Base-by-base conservation (phyloP, 495 filamentous ascomycete genomes). In the Penicillium robsamsonii region DNA sequence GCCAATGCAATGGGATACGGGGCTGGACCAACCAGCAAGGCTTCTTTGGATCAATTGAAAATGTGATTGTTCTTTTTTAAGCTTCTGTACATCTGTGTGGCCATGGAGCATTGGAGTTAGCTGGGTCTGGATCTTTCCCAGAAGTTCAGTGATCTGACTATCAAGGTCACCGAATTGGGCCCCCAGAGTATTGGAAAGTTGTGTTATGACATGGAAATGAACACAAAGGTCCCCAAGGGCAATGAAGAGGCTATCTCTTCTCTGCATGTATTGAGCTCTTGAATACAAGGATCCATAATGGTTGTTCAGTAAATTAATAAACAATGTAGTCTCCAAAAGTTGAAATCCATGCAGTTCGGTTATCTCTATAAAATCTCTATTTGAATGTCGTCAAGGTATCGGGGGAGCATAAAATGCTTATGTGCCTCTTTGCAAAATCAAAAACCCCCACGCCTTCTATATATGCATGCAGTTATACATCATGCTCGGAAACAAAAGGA, bases 1-100 rank as follows among this genome's bases (percentile, higher is more conserved):
- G 41, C 46, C 43, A 51, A 61, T 55, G 38, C 46, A 53, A 20
- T 58, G 46, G 56, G 45, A 53, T 51, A 41, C 38, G 42, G 42
- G 52, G 56, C 51, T 62, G 46, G 52, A 25, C 15, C 27, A 45
- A 55, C 48, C 57, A 49, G 52, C 42, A 24, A 56, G 30, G 3
- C 27, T 55, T 37, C 27, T 56, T 49, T 30, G 41, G 54, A 53
- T 46, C 55, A 61, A 62, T 62, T 53, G 55, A 58, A 59, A 62
- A 62, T 57, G 52, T 50, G 48, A 40, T 63, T 50, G 35, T 50
- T 55, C 27, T 25, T 50, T 50, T 20, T 15, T 18, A 12, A 13
- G 29, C 44, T 24, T 45, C 29, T 40, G 24, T 18, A 41, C 24
- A 41, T 35, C 38, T 50, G 22, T 38, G 30, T 48, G 45, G 33